phyloP scores from a whole-genome alignment of 805 yeast species.

The Saccharomycopsis synnaedendra region DNA sequence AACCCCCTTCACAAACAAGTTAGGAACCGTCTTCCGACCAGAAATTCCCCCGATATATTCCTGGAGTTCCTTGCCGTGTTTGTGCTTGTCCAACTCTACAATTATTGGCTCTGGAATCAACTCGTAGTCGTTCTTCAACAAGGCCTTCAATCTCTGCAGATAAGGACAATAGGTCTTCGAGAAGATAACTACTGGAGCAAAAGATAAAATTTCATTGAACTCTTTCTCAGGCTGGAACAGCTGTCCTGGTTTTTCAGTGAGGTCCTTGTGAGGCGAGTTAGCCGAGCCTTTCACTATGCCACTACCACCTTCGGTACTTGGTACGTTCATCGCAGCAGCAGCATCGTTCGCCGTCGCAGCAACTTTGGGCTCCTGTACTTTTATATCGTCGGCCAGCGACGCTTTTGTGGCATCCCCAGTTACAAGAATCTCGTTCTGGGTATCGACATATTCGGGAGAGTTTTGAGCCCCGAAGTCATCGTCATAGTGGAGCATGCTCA shows the following conservation, averaged over 20 bases:
- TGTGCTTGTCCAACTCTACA: slow-evolving; percentile 76
- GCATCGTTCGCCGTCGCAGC: slow-evolving; percentile 1
- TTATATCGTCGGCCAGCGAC: not conserved
- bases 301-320: slow-evolving; percentile 29
- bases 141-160: slow-evolving; percentile 57
- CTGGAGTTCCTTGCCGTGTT: slow-evolving; percentile 67
- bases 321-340: slow-evolving; percentile 23
- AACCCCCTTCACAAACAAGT: slow-evolving; percentile 60
- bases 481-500: slow-evolving; percentile 7
- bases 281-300: slow-evolving; percentile 17
- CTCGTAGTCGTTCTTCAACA: slow-evolving; percentile 51
- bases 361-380: slow-evolving; percentile 1
- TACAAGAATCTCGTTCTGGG: too few species aligned
- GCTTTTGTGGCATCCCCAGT: too few species aligned
- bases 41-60: slow-evolving; percentile 53
- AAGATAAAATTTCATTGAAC: slow-evolving; percentile 41
- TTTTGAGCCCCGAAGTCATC: slow-evolving; percentile 1
- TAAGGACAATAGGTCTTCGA: slow-evolving; percentile 58
- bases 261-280: slow-evolving; percentile 3
- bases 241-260: slow-evolving; percentile 19
- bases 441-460: too few species aligned
- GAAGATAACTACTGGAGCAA: slow-evolving; percentile 57
- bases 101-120: slow-evolving; percentile 62
- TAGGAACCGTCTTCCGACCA: slow-evolving; percentile 86
- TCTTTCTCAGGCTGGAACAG: slow-evolving; percentile 40